Conservation (phyloP, 441 rosid genomes). For the Mallotus repandus region DNA sequence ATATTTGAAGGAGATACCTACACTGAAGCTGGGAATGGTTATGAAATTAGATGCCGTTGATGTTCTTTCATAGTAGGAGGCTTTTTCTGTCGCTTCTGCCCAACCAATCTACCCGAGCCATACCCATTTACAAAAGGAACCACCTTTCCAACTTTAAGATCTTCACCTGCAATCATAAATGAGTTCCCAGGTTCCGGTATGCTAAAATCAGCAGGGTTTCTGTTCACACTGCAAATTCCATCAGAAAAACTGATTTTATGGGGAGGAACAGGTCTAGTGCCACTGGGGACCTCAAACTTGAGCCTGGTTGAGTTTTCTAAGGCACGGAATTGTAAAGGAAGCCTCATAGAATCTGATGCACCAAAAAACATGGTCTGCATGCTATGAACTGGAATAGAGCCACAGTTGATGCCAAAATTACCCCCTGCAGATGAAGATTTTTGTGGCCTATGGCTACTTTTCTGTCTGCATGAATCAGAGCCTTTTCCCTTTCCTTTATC, state of each 20-base stretch:
- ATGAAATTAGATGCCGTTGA: conserved; percentile 24
- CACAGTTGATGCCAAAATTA: conserved; percentile 42
- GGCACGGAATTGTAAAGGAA: conserved; percentile 41
- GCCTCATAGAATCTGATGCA: conserved; percentile 39
- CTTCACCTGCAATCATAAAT: conserved; percentile 65
- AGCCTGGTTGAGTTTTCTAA: conserved; percentile 38
- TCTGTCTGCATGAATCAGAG: conserved; percentile 31
- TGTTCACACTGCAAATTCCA: conserved; percentile 57
- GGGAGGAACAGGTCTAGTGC: conserved; percentile 33
- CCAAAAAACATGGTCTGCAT: conserved; percentile 40
- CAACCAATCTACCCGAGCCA: conserved; percentile 33
- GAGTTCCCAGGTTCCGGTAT: conserved; percentile 61
- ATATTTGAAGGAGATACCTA: conserved; percentile 34
- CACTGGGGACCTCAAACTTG: conserved; percentile 34
- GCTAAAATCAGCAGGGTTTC: conserved; percentile 95
- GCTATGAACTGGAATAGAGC: conserved; percentile 42
- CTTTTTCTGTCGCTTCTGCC: conserved; percentile 58
- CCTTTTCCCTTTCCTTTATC: conserved; percentile 52
- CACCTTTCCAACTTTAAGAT: conserved; percentile 45
- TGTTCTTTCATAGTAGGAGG: conserved; percentile 39
- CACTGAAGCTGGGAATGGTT: conserved; percentile 20
- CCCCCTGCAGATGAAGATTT: conserved; percentile 31
- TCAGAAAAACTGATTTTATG: conserved; percentile 32
- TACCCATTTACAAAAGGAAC: conserved; percentile 34
- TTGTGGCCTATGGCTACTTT: conserved; percentile 34